phyloP scores from a whole-genome alignment of 2,329 filamentous ascomycete genomes.

The Phialemoniopsis sp. region DNA sequence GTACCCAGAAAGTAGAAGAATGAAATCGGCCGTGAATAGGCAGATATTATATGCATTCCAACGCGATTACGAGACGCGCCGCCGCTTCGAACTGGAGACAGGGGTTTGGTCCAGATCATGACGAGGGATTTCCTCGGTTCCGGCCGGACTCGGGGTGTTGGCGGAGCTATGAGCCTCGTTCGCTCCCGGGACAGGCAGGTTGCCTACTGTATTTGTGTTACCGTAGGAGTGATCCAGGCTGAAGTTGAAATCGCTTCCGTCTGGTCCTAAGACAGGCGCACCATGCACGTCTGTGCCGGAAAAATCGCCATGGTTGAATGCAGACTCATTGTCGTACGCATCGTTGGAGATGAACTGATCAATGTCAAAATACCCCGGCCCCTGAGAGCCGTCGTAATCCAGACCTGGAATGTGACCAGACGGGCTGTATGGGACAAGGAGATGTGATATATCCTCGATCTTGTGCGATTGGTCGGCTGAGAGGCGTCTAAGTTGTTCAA shows the following conservation, averaged over 20 bases:
- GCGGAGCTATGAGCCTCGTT: slow-evolving; percentile 11
- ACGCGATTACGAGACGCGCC: slow-evolving; percentile 24
- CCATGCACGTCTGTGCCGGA: slow-evolving; percentile 20
- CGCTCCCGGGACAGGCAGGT: too few species aligned
- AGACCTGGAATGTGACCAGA: slow-evolving; percentile 75
- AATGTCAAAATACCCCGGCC: slow-evolving; percentile 34
- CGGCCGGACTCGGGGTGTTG: slow-evolving; percentile 5
- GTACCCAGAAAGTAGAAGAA: too few species aligned
- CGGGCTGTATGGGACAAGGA: slow-evolving; percentile 77
- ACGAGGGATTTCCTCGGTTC: slow-evolving; percentile 10
- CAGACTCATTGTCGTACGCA: slow-evolving; percentile 44
- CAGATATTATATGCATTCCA: too few species aligned
- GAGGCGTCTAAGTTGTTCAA: slow-evolving; percentile 74
- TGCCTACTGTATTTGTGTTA: slow-evolving; percentile 3
- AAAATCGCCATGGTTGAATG: slow-evolving; percentile 37
- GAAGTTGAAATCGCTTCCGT: slow-evolving; percentile 48
- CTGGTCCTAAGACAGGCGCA: slow-evolving; percentile 7
- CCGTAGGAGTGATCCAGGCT: slow-evolving; percentile 32
- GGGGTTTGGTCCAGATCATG: slow-evolving; percentile 15
- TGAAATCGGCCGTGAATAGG: too few species aligned
- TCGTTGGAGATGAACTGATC: slow-evolving; percentile 43
- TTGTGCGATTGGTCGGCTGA: slow-evolving; percentile 75
- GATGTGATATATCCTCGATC: slow-evolving; percentile 68
- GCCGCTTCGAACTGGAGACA: slow-evolving; percentile 27
- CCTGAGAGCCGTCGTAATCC: slow-evolving; percentile 27